Percentiles rank a stretch among this genome's conserved stretches.
phyloP scores from a whole-genome alignment of 2,329 filamentous ascomycete species.

The Trichoderma citrinoviride region DNA sequence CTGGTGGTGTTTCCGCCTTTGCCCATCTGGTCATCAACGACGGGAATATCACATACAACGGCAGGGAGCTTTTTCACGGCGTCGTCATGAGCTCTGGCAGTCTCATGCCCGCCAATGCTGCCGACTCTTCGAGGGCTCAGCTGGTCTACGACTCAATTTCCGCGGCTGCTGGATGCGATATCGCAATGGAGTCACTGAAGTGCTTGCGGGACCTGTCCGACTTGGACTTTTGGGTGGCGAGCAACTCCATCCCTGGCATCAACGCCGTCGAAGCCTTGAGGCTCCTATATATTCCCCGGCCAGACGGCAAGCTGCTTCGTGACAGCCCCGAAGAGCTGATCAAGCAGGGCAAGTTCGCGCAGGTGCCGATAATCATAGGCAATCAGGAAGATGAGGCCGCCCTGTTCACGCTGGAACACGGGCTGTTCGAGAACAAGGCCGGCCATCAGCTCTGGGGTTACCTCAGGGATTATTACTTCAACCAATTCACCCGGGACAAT shows the following conservation, averaged over 20 bases:
- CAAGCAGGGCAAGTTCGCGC: slow-evolving; percentile 49
- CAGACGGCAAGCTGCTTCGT: slow-evolving; percentile 54
- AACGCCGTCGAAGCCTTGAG: slow-evolving; percentile 57
- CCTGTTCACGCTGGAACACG: slow-evolving; percentile 57
- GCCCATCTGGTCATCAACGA: slow-evolving; percentile 74
- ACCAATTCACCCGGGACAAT: slow-evolving; percentile 31
- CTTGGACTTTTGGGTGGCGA: slow-evolving; percentile 58
- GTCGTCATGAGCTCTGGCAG: slow-evolving; percentile 76
- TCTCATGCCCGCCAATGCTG: slow-evolving; percentile 57
- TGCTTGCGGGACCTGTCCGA: slow-evolving; percentile 64
- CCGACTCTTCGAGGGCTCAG: slow-evolving; percentile 66
- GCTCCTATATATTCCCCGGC: slow-evolving; percentile 60
- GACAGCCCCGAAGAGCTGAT: slow-evolving; percentile 52
- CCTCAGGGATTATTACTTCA: slow-evolving; percentile 51
- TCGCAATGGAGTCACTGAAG: slow-evolving; percentile 53
- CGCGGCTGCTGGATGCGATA: slow-evolving; percentile 57
- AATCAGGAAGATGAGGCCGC: slow-evolving; percentile 67
- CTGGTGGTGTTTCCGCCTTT: slow-evolving; percentile 68
- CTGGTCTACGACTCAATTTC: slow-evolving; percentile 62
- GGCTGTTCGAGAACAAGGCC: slow-evolving; percentile 51
- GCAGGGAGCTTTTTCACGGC: slow-evolving; percentile 68
- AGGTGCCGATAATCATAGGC: slow-evolving; percentile 61
- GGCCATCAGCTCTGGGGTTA: slow-evolving; percentile 53
- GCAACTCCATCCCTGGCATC: slow-evolving; percentile 56
- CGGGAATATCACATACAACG: slow-evolving; percentile 72